Percentiles rank a stretch among this genome's conserved stretches.
These are phyloP conservation scores for Blastocystis sp. DNA, from an alignment of 352 stramenopile species.

Conservation along the genomic window DNA sequence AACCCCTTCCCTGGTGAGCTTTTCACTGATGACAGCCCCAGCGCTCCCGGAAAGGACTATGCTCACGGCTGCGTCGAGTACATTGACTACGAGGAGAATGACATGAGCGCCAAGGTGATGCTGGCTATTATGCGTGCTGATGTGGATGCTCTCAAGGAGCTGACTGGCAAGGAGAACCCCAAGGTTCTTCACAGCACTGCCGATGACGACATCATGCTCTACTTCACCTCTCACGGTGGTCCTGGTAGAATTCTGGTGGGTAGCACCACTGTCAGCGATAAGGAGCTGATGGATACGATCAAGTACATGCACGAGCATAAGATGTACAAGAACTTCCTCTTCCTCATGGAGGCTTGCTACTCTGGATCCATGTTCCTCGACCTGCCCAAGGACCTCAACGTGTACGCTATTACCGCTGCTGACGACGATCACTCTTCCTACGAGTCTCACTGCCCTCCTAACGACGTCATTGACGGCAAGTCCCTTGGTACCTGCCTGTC, in stretches of 20 bases:
- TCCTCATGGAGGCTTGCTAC: slow-evolving; percentile 87
- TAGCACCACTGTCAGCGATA: slow-evolving; percentile 77
- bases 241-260: slow-evolving; percentile 82
- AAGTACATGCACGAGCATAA: no score
- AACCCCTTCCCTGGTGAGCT: slow-evolving; percentile 65
- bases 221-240: slow-evolving; percentile 86
- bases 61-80: slow-evolving; percentile 28
- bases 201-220: slow-evolving; percentile 85
- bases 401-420: slow-evolving; percentile 69
- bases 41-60: slow-evolving; percentile 59
- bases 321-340: slow-evolving; percentile 72
- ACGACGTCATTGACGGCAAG: slow-evolving; percentile 69
- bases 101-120: slow-evolving; percentile 46
- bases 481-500: not conserved
- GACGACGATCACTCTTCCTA: slow-evolving; percentile 83
- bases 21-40: slow-evolving; percentile 54
- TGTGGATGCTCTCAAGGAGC: slow-evolving; percentile 65
- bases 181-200: slow-evolving; percentile 73
- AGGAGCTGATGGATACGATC: slow-evolving; percentile 72
- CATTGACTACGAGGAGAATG: slow-evolving; percentile 36
- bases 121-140: slow-evolving; percentile 60
- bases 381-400: slow-evolving; percentile 80
- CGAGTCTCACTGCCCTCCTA: slow-evolving; percentile 79
- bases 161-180: no score
- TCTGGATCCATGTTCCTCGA: slow-evolving; percentile 85